Evolutionary conservation across 345 rosid genomes (phyloP).

Genomic region (Lepidium didymum): DNA sequence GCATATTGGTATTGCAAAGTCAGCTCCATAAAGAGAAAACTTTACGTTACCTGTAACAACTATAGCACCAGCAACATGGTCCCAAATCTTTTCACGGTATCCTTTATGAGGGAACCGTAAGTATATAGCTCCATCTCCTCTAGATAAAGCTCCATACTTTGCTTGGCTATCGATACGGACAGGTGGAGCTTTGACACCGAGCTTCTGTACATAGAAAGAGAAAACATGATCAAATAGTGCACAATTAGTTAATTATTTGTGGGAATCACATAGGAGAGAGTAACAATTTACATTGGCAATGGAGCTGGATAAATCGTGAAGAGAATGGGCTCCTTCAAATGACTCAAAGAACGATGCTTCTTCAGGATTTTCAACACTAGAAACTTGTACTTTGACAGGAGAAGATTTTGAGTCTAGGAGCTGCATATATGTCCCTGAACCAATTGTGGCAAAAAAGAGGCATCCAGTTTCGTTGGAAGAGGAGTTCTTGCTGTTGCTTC

Average conservation of each 20-base stretch:
- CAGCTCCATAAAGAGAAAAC: background rate
- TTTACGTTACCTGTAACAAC: slow-evolving; percentile 68
- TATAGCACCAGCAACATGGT: slow-evolving; percentile 93
- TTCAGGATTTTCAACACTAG: slow-evolving; percentile 61
- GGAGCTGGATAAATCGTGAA: slow-evolving; percentile 60
- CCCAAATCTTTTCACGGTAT: slow-evolving; percentile 95
- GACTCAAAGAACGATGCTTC: slow-evolving; percentile 93
- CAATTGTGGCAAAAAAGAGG: slow-evolving; percentile 70
- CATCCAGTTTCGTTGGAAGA: slow-evolving; percentile 49
- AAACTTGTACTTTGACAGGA: slow-evolving; percentile 66
- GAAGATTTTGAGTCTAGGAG: slow-evolving; percentile 45
- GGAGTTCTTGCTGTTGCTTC: slow-evolving; percentile 20
- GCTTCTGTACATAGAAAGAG: slow-evolving; percentile 49
- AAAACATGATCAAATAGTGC: background rate
- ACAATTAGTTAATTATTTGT: background rate
- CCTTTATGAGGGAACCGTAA: slow-evolving; percentile 78
- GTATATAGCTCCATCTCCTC: slow-evolving; percentile 96
- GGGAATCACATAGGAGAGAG: background rate
- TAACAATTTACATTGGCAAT: slow-evolving; percentile 49
- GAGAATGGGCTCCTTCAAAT: slow-evolving; percentile 80
- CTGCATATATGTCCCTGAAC: slow-evolving; percentile 83
- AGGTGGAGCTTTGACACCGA: slow-evolving; percentile 86
- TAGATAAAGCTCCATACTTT: slow-evolving; percentile 81
- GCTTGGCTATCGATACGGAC: slow-evolving; percentile 95
- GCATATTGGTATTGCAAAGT: background rate